These are phyloP conservation scores for Quaeritorhiza haematococci DNA, from an alignment of 371 early-diverging fungal genomes.

Conservation along the genomic window DNA sequence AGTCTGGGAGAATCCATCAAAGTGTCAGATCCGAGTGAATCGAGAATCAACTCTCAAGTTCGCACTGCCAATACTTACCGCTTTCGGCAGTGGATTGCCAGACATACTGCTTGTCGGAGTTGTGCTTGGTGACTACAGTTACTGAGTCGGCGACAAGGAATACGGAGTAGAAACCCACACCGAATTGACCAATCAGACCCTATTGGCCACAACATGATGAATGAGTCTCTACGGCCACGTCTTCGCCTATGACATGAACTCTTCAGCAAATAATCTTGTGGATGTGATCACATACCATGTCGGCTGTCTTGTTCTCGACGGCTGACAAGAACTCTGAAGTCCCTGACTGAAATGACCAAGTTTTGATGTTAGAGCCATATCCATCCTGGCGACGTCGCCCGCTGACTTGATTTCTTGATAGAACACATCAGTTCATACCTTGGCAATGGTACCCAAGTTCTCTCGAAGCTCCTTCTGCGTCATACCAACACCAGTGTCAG, in stretches of 20 bases:
- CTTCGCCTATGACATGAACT: no score
- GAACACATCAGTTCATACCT: no score
- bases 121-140: slow-evolving; percentile 84
- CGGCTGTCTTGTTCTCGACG: slow-evolving; percentile 43
- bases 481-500: slow-evolving; percentile 97
- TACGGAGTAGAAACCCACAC: slow-evolving; percentile 93
- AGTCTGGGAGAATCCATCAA: slow-evolving; percentile 55
- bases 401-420: no score
- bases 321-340: slow-evolving; percentile 77
- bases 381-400: no score
- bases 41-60: not conserved
- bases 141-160: slow-evolving; percentile 88
- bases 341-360: slow-evolving; percentile 35
- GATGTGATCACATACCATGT: slow-evolving; percentile 14
- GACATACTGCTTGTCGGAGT: slow-evolving; percentile 75
- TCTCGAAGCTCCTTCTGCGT: slow-evolving; percentile 81
- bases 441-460: slow-evolving; percentile 96
- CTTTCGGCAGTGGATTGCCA: slow-evolving; percentile 70
- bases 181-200: slow-evolving; percentile 94
- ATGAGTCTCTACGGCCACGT: no score
- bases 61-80: slow-evolving; percentile 20
- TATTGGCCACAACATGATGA: no score
- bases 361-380: not conserved
- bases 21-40: not conserved
- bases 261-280: no score